Base-by-base conservation (phyloP, 163 green algal genomes). In the Chlamydomonas reinhardtii region DNA sequence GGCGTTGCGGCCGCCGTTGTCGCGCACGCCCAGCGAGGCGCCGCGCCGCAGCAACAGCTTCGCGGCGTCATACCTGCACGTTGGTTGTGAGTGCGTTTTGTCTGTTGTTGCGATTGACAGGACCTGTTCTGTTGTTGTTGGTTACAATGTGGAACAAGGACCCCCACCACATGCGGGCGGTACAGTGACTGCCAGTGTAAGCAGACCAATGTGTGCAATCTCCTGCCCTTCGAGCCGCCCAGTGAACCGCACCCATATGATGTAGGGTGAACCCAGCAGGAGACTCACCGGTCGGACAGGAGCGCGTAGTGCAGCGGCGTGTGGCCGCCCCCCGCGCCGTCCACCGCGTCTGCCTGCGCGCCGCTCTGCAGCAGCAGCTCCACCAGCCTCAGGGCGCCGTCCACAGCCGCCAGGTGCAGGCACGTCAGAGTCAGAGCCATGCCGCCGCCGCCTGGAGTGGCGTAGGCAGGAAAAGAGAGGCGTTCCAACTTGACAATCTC, bases 291-390 rank as follows among this genome's bases (percentile, higher is more conserved):
- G 81, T 87, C 81, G 37, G 81, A 39, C 71, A 87, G 81, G 56
- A 87, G 29, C 56, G 81, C 70, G 20, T 80, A 87, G 61, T 87
- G 81, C 71, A 87, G 81, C 27, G 81, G 56, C 35, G 81, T 87
- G 81, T 74, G 71, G 35, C 71, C 70, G 15, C 56, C 71, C 2
- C 79, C 79, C 68, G 69, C 79, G 4, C 35, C 37, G 81, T 87
- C 81, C 70, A 74, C 59, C 56, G 59, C 81, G 35, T 87, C 81
- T 27, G 66, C 31, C 16, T 70, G 81, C 14, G 81, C 81, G 6
- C 81, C 81, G 54, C n/a, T 81, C 70, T 87, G 81, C 35, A 85
- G 52, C 69, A 85, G 79, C 68, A 85, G 52, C 79, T 85, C 79
- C 52, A 71, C 4, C 24, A 77, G 52, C 34, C 52, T 14, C 69